Evolutionary conservation across 2,329 filamentous ascomycete genomes (phyloP).

Genomic region (Alternaria sp.): DNA sequence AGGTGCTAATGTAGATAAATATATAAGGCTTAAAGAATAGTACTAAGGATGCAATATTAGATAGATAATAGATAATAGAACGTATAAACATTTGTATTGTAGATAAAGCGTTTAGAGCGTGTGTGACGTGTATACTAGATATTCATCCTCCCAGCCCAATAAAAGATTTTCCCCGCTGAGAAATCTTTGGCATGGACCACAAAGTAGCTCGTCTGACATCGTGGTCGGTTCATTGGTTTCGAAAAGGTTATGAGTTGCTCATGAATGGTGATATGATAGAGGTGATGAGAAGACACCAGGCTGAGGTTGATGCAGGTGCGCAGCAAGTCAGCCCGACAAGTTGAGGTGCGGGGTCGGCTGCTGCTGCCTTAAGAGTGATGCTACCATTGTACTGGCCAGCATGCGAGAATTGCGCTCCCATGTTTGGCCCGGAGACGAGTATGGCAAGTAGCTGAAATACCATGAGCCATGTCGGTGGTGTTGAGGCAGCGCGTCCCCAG

Average conservation of each 20-base stretch:
- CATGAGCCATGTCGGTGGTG: slow-evolving; percentile 41
- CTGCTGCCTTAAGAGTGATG: not conserved
- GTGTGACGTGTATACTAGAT: too few relatives aligned
- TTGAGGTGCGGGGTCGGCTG: not conserved
- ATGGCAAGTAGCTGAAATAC: too few relatives aligned
- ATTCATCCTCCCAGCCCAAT: rapidly evolving
- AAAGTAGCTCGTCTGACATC: not conserved
- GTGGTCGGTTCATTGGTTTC: not conserved
- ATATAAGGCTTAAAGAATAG: too few relatives aligned
- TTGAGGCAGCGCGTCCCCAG: slow-evolving; percentile 29
- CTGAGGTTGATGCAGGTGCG: not conserved
- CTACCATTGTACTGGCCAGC: not conserved
- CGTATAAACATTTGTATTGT: too few relatives aligned
- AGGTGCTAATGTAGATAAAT: too few relatives aligned
- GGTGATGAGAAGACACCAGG: not conserved
- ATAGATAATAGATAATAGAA: too few relatives aligned
- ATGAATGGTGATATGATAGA: not conserved
- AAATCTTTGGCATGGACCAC: not conserved
- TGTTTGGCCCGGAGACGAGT: too few relatives aligned
- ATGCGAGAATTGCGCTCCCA: too few relatives aligned
- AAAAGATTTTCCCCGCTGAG: not conserved
- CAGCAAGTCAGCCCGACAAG: not conserved
- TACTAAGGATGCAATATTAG: too few relatives aligned
- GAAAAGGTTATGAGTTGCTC: not conserved
- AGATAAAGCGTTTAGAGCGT: too few relatives aligned